phyloP scores from a whole-genome alignment of 2,329 filamentous ascomycete species.

The Zymoseptoria tritici region DNA sequence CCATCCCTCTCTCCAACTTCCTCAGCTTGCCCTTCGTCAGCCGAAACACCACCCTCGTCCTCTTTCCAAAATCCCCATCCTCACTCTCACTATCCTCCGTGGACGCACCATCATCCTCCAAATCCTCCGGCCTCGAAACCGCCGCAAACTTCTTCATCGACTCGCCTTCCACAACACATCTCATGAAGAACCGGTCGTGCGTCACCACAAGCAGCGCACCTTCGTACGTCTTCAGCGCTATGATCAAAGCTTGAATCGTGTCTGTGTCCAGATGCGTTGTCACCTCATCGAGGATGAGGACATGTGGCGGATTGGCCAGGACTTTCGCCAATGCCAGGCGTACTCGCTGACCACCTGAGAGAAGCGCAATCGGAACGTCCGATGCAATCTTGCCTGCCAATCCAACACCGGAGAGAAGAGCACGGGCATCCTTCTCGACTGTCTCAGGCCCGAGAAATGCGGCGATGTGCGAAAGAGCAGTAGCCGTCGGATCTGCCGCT shows the following conservation, averaged over 20 bases:
- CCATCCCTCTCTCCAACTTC: conserved; percentile 12
- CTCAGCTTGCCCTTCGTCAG: conserved; percentile 14
- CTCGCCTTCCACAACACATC: conserved; percentile 61
- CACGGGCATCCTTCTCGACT: conserved; percentile 61
- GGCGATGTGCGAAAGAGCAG: conserved; percentile 58
- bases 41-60: conserved; percentile 11
- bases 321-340: conserved; percentile 60
- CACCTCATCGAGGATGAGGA: conserved; percentile 70
- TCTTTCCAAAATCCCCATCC: conserved; percentile 10
- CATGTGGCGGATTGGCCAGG: conserved; percentile 62
- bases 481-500: conserved; percentile 46
- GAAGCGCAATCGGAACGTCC: conserved; percentile 62
- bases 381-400: conserved; percentile 63
- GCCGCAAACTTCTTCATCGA: conserved; percentile 10
- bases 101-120: conserved; percentile 14
- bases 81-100: conserved; percentile 10
- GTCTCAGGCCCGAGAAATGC: conserved; percentile 45
- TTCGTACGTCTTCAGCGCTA: conserved; percentile 59
- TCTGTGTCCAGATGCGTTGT: conserved; percentile 82
- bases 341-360: conserved; percentile 71
- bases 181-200: conserved; percentile 76
- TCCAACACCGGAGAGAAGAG: conserved; percentile 60
- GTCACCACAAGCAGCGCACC: conserved; percentile 71
- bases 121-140: conserved; percentile 17
- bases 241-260: conserved; percentile 64